These are phyloP conservation scores for Ceratocystis lukuohia DNA, from an alignment of 2,329 filamentous ascomycete genomes.

Conservation along the genomic window DNA sequence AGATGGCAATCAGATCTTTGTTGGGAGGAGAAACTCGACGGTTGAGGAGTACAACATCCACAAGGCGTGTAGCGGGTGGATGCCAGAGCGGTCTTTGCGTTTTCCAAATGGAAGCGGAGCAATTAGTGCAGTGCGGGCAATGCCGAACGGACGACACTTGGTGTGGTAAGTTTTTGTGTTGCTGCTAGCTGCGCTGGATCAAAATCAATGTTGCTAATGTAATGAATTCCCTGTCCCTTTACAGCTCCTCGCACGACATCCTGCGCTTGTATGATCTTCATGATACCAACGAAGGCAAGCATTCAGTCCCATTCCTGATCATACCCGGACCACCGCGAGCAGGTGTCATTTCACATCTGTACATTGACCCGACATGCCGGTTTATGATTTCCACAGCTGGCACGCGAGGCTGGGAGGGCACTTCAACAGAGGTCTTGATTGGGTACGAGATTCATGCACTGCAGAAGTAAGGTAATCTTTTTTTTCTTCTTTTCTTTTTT, in stretches of 20 bases:
- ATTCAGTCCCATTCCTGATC: constrained; percentile 89
- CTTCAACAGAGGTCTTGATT: constrained; percentile 74
- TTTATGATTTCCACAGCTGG: constrained; percentile 90
- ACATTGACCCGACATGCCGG: constrained; percentile 72
- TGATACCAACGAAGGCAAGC: constrained; percentile 49
- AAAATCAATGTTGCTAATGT: too few species aligned
- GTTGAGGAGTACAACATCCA: constrained; percentile 91
- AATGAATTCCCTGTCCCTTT: neutral
- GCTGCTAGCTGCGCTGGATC: too few species aligned
- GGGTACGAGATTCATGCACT: constrained; percentile 66
- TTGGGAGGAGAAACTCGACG: constrained; percentile 75
- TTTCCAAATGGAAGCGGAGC: constrained; percentile 82
- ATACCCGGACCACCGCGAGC: constrained; percentile 74
- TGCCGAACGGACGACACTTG: constrained; percentile 85
- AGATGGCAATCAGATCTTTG: constrained; percentile 90
- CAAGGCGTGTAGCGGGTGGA: constrained; percentile 52
- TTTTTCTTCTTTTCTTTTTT: neutral
- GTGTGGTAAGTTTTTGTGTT: constrained; percentile 44
- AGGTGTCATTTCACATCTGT: constrained; percentile 74
- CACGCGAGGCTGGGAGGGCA: constrained; percentile 89
- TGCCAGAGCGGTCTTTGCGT: constrained; percentile 65
- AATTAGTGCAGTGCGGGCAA: constrained; percentile 74
- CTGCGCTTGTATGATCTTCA: constrained; percentile 81
- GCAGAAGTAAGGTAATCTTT: constrained; percentile 4
- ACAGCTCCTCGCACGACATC: constrained; percentile 80